phyloP scores from a whole-genome alignment of 805 yeast species.

The Ogataea siamensis region DNA sequence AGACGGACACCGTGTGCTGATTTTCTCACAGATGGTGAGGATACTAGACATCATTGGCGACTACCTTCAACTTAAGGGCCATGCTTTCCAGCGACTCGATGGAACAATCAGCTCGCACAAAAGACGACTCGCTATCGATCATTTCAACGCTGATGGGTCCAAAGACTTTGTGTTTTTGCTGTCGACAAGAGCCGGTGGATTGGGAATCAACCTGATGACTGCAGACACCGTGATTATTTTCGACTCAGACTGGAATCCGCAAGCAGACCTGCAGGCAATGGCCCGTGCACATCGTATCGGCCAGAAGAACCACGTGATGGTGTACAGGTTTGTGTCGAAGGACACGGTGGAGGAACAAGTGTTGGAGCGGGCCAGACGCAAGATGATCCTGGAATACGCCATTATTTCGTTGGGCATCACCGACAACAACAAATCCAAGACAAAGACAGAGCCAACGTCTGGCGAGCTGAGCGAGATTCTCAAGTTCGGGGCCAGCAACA shows the following conservation, averaged over 20 bases:
- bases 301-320: conserved; percentile 98
- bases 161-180: conserved; percentile 87
- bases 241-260: conserved; percentile 99
- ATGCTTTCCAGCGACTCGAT: conserved; percentile 87
- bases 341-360: conserved; percentile 98
- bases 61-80: conserved; percentile 82
- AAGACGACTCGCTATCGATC: conserved; percentile 92
- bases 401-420: conserved; percentile 94
- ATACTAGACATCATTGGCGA: conserved; percentile 95
- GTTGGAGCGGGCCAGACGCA: conserved; percentile 92
- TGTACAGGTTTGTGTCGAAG: conserved; percentile 94
- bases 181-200: conserved; percentile 97
- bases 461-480: conserved; percentile 89
- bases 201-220: conserved; percentile 97
- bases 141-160: conserved; percentile 90
- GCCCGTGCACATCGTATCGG: conserved; percentile 99
- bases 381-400: conserved; percentile 98
- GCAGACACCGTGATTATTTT: conserved; percentile 98
- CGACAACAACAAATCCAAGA: conserved; percentile 55
- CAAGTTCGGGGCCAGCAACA: conserved; percentile 97
- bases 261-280: conserved; percentile 99
- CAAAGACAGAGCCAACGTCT: conserved; percentile 71
- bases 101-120: conserved; percentile 96
- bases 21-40: conserved; percentile 96
- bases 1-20: conserved; percentile 95